Base-by-base conservation (phyloP, 2,329 filamentous ascomycete species). In the Penicillium occitanis region DNA sequence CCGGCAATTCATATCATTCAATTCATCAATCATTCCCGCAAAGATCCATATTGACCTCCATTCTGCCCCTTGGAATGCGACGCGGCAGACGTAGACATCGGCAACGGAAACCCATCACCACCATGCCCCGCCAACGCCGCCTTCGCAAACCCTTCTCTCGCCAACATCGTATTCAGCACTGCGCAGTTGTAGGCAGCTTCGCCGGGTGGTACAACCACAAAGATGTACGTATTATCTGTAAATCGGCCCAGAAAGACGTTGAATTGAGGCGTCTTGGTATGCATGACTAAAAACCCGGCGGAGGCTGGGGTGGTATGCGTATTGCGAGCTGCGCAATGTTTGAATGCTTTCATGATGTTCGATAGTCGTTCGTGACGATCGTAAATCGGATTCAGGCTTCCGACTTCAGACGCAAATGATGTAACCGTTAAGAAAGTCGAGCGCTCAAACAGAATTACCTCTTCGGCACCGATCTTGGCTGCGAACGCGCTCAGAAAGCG, bases 301-400 rank as follows among this genome's bases (percentile, higher is more conserved):
- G 76, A 78, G 13, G 74, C 77, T 3, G 78, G 79, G 2, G 75
- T 82, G 8, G 79, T 80, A 66, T 79, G 78, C 19, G 79, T 82
- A 67, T 80, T 82, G 33, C 78, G 72, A 46, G 79, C 80, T n/a
- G 78, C 78, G 66, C 79, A 87, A 81, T 98, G 94, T 83, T 98
- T 99, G 83, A 98, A 97, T 67, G 94, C 93, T 82, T 99, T 99
- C 80, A 99, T 91, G 74, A 99, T 97, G 78, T 97, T 98, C 68
- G 91, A 95, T 75, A 99, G 91, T 71, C 91, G 90, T 83, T 99
- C 95, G 73, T 97, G 93, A 2, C 95, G 91, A 79, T 99, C 95
- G 61, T 90, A 90, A 68, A 92, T 96, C 0, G 95, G 94, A 76
- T 99, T 99, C 61, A 87, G 80, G 42, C 86, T 84, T 53, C 93